Base-by-base conservation (phyloP, 768 basidiomycete species). In the Termitomyces sp. region DNA sequence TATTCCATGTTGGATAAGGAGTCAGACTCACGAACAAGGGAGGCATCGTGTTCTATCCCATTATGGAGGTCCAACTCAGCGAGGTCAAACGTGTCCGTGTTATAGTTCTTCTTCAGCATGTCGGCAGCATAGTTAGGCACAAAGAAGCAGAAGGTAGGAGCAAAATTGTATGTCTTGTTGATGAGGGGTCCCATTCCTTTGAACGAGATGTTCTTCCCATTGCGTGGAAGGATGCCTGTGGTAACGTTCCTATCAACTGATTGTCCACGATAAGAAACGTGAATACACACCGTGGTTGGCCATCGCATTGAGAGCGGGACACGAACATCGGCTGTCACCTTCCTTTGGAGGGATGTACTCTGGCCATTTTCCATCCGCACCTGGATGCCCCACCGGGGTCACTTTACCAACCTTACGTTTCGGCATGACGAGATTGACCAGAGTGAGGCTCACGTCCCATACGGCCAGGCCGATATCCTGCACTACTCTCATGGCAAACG, bases 21-120 rank as follows among this genome's bases (percentile, higher is more conserved):
- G 14, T 52, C 37, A 39, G 60, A 77, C 82, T 46, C 67, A 86
- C 86, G 77, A 16, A 77, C 75, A 22, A 88, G 71, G 0, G 85
- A 86, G 0, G 73, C 85, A 63, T 88, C 86, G 62, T 88, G 86
- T 61, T 88, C 87, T 54, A 89, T 89, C 6, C 85, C 84, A 58
- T 90, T 90, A 68, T 92, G 90, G 13, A 87, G 65, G 64, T 82
- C 81, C 42, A 92, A 74, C 34, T 92, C 88, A 9, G 73, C 71
- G 13, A 92, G 72, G 64, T 91, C 81, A 61, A 89, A 81, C 7
- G 72, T 81, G 55, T 84, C 89, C 73, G 72, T 77, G 55, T 63
- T 60, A 61, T 88, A 91, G 22, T 71, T 74, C 59, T 79, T 83
- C 7, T 77, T 73, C 55, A 92, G 68, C 71, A 85, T 73, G 7